phyloP scores from a whole-genome alignment of 495 filamentous ascomycete species.

The Mytilinidion resinicola region DNA sequence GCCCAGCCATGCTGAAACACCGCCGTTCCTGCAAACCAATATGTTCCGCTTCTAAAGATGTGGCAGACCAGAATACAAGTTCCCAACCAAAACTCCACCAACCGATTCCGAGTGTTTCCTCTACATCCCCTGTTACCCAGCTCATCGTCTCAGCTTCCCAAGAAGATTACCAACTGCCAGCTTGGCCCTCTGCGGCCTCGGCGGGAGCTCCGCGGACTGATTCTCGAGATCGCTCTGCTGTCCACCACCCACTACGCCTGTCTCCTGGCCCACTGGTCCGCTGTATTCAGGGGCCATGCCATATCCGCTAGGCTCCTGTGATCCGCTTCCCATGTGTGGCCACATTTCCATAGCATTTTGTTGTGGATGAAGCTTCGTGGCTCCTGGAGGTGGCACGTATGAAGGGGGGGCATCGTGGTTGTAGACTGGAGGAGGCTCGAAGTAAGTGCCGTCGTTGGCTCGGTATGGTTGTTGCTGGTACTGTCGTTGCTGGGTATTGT shows the following conservation, averaged over 20 bases:
- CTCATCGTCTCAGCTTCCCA: constrained; percentile 11
- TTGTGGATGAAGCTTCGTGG: constrained; percentile 51
- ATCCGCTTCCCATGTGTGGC: background rate
- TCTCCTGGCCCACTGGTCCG: constrained; percentile 9
- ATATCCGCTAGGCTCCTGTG: background rate
- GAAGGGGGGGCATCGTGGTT: constrained; percentile 43
- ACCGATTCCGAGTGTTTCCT: background rate
- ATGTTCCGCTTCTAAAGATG: background rate
- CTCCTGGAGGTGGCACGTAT: constrained; percentile 50
- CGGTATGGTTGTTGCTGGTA: constrained; percentile 46
- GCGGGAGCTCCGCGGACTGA: constrained; percentile 12
- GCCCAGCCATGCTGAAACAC: background rate
- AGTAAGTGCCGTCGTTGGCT: constrained; percentile 42
- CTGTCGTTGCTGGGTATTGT: constrained; percentile 29
- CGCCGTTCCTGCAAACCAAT: background rate
- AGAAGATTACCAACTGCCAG: constrained; percentile 13
- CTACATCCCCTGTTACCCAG: background rate
- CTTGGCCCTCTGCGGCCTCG: constrained; percentile 21
- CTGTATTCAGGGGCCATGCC: background rate
- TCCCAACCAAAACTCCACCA: background rate
- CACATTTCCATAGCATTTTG: constrained; percentile 36
- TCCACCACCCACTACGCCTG: constrained; percentile 5
- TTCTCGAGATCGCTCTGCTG: constrained; percentile 8
- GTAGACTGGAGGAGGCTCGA: constrained; percentile 45
- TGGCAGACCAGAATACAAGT: background rate